A percentile compares a stretch with the other conserved stretches of the same genome.
These are phyloP conservation scores for Ceratocystis papillata DNA, from an alignment of 2,329 filamentous ascomycete species.

Conservation along the genomic window DNA sequence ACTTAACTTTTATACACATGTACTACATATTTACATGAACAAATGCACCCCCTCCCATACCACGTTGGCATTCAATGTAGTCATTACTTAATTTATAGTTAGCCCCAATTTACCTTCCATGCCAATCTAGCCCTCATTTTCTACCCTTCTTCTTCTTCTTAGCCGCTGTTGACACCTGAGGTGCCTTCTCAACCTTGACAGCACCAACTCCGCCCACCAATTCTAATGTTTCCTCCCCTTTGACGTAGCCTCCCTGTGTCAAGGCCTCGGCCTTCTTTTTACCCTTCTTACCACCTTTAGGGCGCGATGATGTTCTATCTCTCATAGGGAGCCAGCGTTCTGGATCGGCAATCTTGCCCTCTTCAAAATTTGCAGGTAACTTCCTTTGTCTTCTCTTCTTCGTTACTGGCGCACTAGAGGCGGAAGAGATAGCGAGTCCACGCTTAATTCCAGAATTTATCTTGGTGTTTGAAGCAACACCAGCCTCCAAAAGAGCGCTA, in stretches of 20 bases:
- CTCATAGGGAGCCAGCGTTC: conserved; percentile 88
- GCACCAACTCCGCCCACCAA: conserved; percentile 52
- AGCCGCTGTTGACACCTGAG: conserved; percentile 27
- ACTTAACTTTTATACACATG: not conserved
- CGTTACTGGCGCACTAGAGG: conserved; percentile 31
- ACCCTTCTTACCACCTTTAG: conserved; percentile 78
- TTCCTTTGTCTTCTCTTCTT: conserved; percentile 51
- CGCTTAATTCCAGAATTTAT: conserved; percentile 39
- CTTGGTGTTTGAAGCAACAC: conserved; percentile 42
- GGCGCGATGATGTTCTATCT: conserved; percentile 77
- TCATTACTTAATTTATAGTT: not conserved
- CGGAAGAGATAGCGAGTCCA: conserved; percentile 29
- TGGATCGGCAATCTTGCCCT: conserved; percentile 70
- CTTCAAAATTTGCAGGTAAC: conserved; percentile 63
- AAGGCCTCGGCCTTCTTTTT: conserved; percentile 68
- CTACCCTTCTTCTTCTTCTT: conserved; percentile 40
- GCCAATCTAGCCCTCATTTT: conserved; percentile 34
- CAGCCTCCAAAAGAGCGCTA: conserved; percentile 51
- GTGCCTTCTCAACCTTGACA: conserved; percentile 53
- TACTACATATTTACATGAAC: not conserved
- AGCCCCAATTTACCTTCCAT: not conserved
- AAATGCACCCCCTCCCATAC: not conserved
- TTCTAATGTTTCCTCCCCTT: conserved; percentile 58
- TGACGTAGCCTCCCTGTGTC: conserved; percentile 76
- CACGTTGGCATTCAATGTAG: not conserved